These are phyloP conservation scores for Naganishia randhawae DNA, from an alignment of 768 basidiomycete genomes.

Conservation along the genomic window DNA sequence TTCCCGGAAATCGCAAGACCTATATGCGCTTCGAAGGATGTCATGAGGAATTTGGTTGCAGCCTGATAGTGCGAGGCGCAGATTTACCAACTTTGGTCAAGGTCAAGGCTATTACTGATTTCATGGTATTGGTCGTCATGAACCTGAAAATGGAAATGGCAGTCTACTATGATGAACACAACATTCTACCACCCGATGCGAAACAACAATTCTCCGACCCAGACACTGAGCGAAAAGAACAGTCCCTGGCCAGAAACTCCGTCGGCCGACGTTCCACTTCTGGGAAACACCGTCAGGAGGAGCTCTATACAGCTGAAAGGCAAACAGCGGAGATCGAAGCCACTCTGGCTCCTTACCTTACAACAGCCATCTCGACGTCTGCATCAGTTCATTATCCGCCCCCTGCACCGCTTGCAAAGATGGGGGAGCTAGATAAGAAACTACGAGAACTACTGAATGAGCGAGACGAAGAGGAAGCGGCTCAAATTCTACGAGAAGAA, in stretches of 20 bases:
- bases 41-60: conserved; percentile 86
- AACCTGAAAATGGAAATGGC: conserved; percentile 82
- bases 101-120: conserved; percentile 87
- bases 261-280: conserved; percentile 7
- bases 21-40: conserved; percentile 99
- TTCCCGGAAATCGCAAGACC: conserved; percentile 90
- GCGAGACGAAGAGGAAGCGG: conserved; percentile 76
- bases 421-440: conserved; percentile 81
- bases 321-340: conserved; percentile 31
- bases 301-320: conserved; percentile 16
- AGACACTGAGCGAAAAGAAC: conserved; percentile 31
- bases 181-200: conserved; percentile 43
- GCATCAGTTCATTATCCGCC: conserved; percentile 87
- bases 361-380: conserved; percentile 87
- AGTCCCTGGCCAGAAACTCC: neutral
- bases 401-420: conserved; percentile 77
- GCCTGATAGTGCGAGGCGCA: conserved; percentile 83
- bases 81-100: conserved; percentile 73
- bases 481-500: conserved; percentile 63
- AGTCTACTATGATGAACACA: conserved; percentile 51
- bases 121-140: conserved; percentile 85
- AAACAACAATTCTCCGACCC: conserved; percentile 10
- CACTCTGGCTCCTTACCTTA: conserved; percentile 69
- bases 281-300: conserved; percentile 7
- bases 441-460: conserved; percentile 66